Evolutionary conservation across 805 yeast genomes (phyloP).

Genomic region (Candida xiaguanensis): DNA sequence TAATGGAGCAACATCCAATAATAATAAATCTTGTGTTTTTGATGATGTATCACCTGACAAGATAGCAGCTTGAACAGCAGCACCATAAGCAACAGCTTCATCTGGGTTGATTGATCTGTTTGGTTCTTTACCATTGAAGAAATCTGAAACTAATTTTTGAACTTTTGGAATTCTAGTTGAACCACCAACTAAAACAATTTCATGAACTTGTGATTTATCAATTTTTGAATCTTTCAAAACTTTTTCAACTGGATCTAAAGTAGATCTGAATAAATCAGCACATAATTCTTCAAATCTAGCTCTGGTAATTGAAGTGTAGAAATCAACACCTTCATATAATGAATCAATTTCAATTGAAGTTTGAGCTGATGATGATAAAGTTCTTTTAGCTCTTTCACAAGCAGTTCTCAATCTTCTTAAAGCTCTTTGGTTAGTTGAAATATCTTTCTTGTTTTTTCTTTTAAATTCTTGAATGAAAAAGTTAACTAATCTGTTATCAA

Average conservation of each 20-base stretch:
- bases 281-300: conserved; percentile 97
- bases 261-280: conserved; percentile 90
- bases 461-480: conserved; percentile 93
- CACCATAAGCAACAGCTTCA: conserved; percentile 99
- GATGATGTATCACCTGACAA: conserved; percentile 94
- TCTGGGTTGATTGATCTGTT: conserved; percentile 96
- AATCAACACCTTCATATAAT: conserved; percentile 90
- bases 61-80: conserved; percentile 97
- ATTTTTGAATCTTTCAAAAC: conserved; percentile 87
- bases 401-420: conserved; percentile 98
- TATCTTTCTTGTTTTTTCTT: conserved; percentile 96
- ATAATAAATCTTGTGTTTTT: conserved; percentile 90
- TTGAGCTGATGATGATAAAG: conserved; percentile 93
- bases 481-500: conserved; percentile 93
- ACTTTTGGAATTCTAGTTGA: conserved; percentile 98
- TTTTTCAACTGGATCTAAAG: conserved; percentile 92
- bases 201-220: conserved; percentile 86
- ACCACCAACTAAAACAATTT: conserved; percentile 95
- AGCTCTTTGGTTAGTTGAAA: conserved; percentile 92
- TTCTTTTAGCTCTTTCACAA: conserved; percentile 99
- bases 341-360: conserved; percentile 95
- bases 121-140: conserved; percentile 97
- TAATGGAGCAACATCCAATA: conserved; percentile 96
- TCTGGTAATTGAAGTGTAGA: conserved; percentile 94
- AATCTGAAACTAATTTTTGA: conserved; percentile 92